These are phyloP conservation scores for Warburgia ugandensis DNA, from an alignment of 164 flowering plant species.

Conservation along the genomic window DNA sequence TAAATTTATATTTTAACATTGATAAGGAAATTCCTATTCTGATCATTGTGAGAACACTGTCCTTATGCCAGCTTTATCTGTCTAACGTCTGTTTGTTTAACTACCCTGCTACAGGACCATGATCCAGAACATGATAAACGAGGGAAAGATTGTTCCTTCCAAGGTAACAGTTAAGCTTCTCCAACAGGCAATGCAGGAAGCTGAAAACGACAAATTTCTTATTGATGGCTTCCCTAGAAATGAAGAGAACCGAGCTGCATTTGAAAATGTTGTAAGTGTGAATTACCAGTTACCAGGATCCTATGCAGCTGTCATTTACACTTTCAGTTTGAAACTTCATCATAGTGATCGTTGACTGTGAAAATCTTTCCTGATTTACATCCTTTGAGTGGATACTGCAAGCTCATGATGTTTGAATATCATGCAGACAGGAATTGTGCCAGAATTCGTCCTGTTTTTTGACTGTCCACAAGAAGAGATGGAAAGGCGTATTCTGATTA, in stretches of 20 bases:
- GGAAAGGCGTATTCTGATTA: constrained; percentile 79
- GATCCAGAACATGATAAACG: constrained; percentile 87
- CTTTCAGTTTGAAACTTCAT: too few species aligned
- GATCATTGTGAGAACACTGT: too few species aligned
- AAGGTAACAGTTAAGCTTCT: constrained; percentile 92
- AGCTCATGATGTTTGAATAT: constrained; percentile 8
- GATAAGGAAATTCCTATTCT: too few species aligned
- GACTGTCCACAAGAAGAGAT: constrained; percentile 90
- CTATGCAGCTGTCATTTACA: too few species aligned
- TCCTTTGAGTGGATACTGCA: too few species aligned
- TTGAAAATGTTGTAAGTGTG: constrained; percentile 70
- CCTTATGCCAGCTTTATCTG: too few species aligned
- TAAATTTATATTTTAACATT: too few species aligned
- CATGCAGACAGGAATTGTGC: constrained; percentile 77
- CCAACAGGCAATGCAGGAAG: constrained; percentile 65
- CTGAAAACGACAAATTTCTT: constrained; percentile 75
- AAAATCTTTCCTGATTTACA: too few species aligned
- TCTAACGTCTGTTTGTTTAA: too few species aligned
- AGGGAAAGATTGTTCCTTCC: constrained; percentile 95
- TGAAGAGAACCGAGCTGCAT: constrained; percentile 92
- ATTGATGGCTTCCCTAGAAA: constrained; percentile 96
- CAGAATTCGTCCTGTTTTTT: constrained; percentile 71
- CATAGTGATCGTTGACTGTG: too few species aligned
- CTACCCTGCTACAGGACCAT: constrained; percentile 58
- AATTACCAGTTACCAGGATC: too few species aligned